Evolutionary conservation across 805 yeast genomes (phyloP).

Genomic region (Teunomyces tritomae): DNA sequence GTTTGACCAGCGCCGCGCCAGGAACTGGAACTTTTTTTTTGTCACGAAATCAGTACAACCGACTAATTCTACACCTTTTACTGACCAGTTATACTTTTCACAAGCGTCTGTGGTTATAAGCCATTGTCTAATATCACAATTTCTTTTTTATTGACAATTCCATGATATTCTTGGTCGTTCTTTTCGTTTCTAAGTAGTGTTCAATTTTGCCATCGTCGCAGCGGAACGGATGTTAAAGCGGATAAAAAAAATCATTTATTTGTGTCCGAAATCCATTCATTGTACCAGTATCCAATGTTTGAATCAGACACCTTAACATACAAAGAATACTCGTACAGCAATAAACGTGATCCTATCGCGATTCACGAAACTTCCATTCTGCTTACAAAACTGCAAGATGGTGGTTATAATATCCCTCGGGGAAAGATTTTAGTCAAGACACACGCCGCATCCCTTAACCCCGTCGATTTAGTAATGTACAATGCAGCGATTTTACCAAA

Average conservation of each 20-base stretch:
- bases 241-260: no score
- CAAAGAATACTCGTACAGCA: slow-evolving; percentile 20
- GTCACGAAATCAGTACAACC: no score
- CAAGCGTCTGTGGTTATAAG: no score
- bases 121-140: no score
- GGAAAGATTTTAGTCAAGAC: slow-evolving; percentile 28
- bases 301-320: slow-evolving; percentile 12
- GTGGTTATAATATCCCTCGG: slow-evolving; percentile 14
- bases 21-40: no score
- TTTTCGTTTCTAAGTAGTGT: not conserved
- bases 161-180: not conserved
- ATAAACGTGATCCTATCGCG: slow-evolving; percentile 12
- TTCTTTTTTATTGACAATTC: no score
- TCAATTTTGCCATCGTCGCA: not conserved
- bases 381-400: slow-evolving; percentile 11
- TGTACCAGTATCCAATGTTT: not conserved
- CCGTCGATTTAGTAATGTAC: slow-evolving; percentile 28
- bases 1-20: no score
- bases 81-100: no score
- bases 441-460: slow-evolving; percentile 33
- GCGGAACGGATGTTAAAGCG: not conserved
- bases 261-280: not conserved
- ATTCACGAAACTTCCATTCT: slow-evolving; percentile 9
- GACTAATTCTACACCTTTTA: no score
- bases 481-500: slow-evolving; percentile 11